phyloP scores from a whole-genome alignment of 179 eudicot genomes.

The Sideroxylon spinosum region DNA sequence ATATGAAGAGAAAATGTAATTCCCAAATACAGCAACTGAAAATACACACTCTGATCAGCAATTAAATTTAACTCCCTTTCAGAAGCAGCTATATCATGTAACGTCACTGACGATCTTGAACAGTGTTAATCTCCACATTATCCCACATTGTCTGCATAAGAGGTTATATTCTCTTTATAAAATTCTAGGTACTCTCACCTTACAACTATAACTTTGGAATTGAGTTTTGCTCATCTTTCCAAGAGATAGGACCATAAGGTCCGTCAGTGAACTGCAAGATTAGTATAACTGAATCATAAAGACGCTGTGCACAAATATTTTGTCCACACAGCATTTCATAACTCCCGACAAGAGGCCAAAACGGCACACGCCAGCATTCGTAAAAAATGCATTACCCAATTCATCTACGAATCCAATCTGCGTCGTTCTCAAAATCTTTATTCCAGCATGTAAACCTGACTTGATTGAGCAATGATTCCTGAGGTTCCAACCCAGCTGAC shows the following conservation, averaged over 20 bases:
- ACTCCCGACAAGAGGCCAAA: neutral
- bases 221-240: no score
- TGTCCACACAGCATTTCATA: neutral
- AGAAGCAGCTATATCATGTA: neutral
- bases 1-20: neutral
- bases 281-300: neutral
- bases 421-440: neutral
- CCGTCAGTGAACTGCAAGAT: neutral
- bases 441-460: constrained; percentile 47
- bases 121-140: no score
- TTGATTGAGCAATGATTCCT: constrained; percentile 45
- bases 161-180: no score
- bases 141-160: no score
- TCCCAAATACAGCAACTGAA: neutral
- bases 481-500: constrained; percentile 48
- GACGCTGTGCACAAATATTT: neutral
- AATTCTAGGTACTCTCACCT: no score
- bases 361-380: no score
- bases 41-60: neutral
- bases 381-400: neutral
- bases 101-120: neutral
- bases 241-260: neutral
- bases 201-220: no score
- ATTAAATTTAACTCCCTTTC: neutral
- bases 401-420: neutral